Base-by-base conservation (phyloP, 2,329 filamentous ascomycete species). In the Botryosphaeria agaves region DNA sequence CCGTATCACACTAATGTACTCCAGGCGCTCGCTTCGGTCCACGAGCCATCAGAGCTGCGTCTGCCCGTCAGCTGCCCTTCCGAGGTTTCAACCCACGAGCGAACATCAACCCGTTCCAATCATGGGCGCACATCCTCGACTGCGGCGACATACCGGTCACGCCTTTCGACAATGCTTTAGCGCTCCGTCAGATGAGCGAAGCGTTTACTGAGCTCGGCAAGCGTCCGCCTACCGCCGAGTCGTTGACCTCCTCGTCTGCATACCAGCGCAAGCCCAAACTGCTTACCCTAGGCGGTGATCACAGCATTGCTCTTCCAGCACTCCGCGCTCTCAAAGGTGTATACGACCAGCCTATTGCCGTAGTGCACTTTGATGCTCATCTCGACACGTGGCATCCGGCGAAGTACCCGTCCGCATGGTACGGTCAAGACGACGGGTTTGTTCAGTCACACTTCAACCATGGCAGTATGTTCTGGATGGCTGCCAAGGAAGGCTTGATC, bases 381-480 rank as follows among this genome's bases (percentile, higher is more conserved):
- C 64, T 89, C 2, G 82, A 89, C 48, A 89, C 82, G 2, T 89
- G 82, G 81, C 75, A 87, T 48, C 80, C 82, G 2, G 68, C 64
- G 15, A 76, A 81, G 41, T 92, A 91, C 52, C 79, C 81, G 0
- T 74, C 68, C 11, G 72, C 74, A 32, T 93, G 84, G 84, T 49
- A 64, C 8, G 57, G 63, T 34, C 41, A 49, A 2, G 45, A 51
- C 12, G 53, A 61, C 31, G 52, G 61, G 5, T 67, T 65, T 3
- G 65, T 71, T 35, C 78, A 82, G 50, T 66, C 71, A 2, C 69
- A 76, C 41, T 89, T 91, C 59, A 92, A 76, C 46, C 84, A 93
- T 52, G 84, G 85, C 4, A 81, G 72, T 41, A 89, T 92, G 74
- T 92, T 92, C 63, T 87, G 82, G 77, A 68, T 87, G 41, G 84